Percentiles rank a stretch among this genome's conserved stretches.
Conservation (phyloP, 176 grass and related monocot species). For the Cenchrus fungigraminus region DNA sequence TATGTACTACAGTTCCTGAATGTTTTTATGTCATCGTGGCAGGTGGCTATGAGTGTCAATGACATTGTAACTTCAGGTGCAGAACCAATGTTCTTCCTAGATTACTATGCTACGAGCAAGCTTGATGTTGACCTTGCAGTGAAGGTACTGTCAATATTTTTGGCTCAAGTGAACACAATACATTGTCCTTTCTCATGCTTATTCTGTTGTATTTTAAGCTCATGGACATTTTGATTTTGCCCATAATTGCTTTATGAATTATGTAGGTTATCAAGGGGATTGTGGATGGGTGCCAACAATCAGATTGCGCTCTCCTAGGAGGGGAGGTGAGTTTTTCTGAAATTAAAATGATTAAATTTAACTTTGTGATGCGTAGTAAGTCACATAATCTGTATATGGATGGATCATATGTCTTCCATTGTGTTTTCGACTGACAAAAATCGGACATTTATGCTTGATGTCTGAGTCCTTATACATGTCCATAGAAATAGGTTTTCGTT, state of each 20-base stretch:
- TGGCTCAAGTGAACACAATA: neutral
- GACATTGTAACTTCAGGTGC: conserved; percentile 95
- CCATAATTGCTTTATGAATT: neutral
- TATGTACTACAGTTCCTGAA: neutral
- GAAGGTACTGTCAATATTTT: conserved; percentile 54
- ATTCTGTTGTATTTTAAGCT: neutral
- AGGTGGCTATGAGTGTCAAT: conserved; percentile 99
- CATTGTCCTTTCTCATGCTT: neutral
- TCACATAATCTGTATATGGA: neutral
- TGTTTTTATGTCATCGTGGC: neutral
- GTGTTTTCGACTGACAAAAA: neutral
- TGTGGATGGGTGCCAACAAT: conserved; percentile 85
- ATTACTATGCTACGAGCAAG: conserved; percentile 89
- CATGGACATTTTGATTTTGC: neutral
- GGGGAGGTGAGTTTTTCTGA: conserved; percentile 69
- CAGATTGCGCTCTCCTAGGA: conserved; percentile 79
- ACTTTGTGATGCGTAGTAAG: neutral
- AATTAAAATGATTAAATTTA: neutral
- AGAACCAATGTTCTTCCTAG: conserved; percentile 92
- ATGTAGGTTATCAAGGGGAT: conserved; percentile 89
- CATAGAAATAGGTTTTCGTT: neutral
- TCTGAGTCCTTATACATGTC: conserved; percentile 7
- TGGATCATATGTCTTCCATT: neutral
- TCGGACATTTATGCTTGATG: neutral
- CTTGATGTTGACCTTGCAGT: conserved; percentile 96